phyloP scores from a whole-genome alignment of 148 eudicot species.

The Vaccinium corymbosum region DNA sequence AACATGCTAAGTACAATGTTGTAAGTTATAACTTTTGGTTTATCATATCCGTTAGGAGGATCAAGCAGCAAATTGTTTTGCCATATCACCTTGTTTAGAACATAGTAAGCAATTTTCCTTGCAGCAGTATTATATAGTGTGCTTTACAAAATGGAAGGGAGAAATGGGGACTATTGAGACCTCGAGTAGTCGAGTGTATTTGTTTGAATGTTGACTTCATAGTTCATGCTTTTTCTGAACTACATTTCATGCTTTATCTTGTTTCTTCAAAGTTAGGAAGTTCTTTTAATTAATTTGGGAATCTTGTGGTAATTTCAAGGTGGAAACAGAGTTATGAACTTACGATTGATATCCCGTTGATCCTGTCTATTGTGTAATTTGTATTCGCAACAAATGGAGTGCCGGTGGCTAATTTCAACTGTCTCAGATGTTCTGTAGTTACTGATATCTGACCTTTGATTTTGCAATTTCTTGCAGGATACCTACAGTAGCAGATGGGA shows the following conservation, averaged over 20 bases:
- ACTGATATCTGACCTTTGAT: background rate
- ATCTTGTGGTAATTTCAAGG: background rate
- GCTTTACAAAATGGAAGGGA: background rate
- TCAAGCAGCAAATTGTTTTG: background rate
- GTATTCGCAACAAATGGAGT: background rate
- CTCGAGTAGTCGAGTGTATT: background rate
- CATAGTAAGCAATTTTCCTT: background rate
- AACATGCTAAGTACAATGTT: background rate
- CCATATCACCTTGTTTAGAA: background rate
- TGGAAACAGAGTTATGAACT: background rate
- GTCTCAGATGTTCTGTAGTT: background rate
- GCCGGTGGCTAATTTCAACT: background rate
- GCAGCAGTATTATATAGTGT: background rate
- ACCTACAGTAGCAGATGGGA: conserved; percentile 58
- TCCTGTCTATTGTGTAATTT: background rate
- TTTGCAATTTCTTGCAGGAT: conserved; percentile 46
- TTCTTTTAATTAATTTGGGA: background rate
- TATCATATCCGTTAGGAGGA: background rate
- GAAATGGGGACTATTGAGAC: background rate
- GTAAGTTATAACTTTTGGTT: background rate
- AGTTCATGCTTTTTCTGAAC: background rate
- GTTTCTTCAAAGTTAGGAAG: background rate
- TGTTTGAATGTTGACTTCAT: background rate
- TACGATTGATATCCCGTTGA: background rate
- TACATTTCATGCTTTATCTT: background rate